Evolutionary conservation across 176 grass and related monocot genomes (phyloP).

Genomic region (Oryza officinalis): DNA sequence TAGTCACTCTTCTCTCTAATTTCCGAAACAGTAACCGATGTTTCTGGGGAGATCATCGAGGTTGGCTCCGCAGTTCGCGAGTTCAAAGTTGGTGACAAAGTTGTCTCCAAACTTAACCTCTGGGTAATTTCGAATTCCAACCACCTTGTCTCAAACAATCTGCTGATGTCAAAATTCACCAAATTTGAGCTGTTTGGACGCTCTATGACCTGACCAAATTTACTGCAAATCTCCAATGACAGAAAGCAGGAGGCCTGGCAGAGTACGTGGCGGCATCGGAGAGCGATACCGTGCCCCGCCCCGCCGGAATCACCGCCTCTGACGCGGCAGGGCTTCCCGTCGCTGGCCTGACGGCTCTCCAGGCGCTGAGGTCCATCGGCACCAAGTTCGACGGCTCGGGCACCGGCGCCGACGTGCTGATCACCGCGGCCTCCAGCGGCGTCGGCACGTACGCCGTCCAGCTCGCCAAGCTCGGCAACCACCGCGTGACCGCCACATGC

Average conservation of each 20-base stretch:
- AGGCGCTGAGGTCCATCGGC: slow-evolving; percentile 36
- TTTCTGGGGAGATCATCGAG: slow-evolving; percentile 45
- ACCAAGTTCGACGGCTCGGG: slow-evolving; percentile 39
- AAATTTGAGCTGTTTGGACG: background rate
- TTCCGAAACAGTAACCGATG: slow-evolving; percentile 34
- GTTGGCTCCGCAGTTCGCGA: slow-evolving; percentile 28
- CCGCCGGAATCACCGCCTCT: slow-evolving; percentile 14
- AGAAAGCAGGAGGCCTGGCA: slow-evolving; percentile 48
- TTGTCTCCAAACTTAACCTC: slow-evolving; percentile 38
- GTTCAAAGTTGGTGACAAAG: slow-evolving; percentile 48
- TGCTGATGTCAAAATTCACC: background rate
- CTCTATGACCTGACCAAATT: too few relatives aligned
- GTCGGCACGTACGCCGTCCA: slow-evolving; percentile 54
- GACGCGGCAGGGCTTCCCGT: slow-evolving; percentile 49
- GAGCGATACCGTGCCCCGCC: slow-evolving; percentile 4
- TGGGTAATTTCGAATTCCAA: background rate
- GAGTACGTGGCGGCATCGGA: slow-evolving; percentile 41
- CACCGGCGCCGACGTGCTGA: slow-evolving; percentile 32
- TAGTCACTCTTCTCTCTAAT: background rate
- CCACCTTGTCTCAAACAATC: background rate
- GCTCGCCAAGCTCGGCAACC: slow-evolving; percentile 45
- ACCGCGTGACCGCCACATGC: slow-evolving; percentile 56
- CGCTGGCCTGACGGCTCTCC: slow-evolving; percentile 36
- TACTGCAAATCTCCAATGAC: background rate
- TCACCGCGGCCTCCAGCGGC: slow-evolving; percentile 50